phyloP scores from a whole-genome alignment of 2,329 filamentous ascomycete genomes.

The Ramichloridium luteum region DNA sequence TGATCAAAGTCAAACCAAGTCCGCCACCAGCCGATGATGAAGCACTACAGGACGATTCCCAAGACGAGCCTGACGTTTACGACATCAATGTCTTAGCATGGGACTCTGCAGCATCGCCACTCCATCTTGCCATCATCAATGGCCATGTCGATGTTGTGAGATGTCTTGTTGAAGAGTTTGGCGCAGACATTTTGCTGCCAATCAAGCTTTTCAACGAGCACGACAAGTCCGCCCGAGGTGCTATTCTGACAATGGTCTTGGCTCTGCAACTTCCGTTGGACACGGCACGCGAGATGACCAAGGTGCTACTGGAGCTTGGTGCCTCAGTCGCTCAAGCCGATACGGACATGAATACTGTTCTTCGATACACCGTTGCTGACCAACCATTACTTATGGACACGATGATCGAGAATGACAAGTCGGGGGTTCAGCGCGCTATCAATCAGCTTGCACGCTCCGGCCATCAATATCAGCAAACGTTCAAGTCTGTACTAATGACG shows the following conservation, averaged over 20 bases:
- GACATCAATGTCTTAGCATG: slow-evolving; percentile 68
- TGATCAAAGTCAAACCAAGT: slow-evolving; percentile 49
- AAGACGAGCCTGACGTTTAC: slow-evolving; percentile 65
- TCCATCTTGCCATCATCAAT: slow-evolving; percentile 67
- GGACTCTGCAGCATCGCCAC: slow-evolving; percentile 60
- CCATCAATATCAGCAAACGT: slow-evolving; percentile 21
- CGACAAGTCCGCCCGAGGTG: slow-evolving; percentile 40
- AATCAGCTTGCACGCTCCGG: slow-evolving; percentile 47
- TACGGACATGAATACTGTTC: slow-evolving; percentile 47
- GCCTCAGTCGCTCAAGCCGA: slow-evolving; percentile 65
- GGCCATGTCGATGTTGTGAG: slow-evolving; percentile 60
- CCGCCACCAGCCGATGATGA: slow-evolving; percentile 25
- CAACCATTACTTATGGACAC: slow-evolving; percentile 36
- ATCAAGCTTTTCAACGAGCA: slow-evolving; percentile 49
- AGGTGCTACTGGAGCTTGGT: slow-evolving; percentile 54
- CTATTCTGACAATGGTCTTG: slow-evolving; percentile 59
- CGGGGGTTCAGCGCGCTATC: slow-evolving; percentile 50
- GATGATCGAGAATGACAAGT: slow-evolving; percentile 43
- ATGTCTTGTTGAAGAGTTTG: slow-evolving; percentile 56
- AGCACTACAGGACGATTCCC: slow-evolving; percentile 41
- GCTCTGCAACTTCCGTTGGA: slow-evolving; percentile 51
- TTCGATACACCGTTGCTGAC: slow-evolving; percentile 51
- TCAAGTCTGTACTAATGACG: slow-evolving; percentile 43
- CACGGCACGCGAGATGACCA: slow-evolving; percentile 52
- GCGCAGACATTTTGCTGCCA: slow-evolving; percentile 63